Conservation (phyloP, 257 asterid species). For the Petunia axillaris region DNA sequence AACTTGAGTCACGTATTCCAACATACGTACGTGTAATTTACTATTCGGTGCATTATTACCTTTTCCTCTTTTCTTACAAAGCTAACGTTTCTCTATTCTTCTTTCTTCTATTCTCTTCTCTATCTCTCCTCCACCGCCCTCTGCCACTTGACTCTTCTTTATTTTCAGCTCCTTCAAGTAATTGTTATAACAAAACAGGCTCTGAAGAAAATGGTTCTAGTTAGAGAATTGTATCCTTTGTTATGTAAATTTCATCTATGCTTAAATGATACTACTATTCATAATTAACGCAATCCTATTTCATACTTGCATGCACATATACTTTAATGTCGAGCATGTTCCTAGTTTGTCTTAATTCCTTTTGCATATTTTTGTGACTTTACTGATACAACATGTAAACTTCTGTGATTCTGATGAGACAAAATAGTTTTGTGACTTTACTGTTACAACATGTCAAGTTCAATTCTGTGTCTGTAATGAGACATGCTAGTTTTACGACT, state of each 20-base stretch:
- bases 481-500: too few relatives aligned
- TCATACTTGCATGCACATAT: not conserved
- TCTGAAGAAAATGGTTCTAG: conserved; percentile 63
- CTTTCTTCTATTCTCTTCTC: too few relatives aligned
- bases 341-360: not conserved
- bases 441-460: not conserved
- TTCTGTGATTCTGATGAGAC: not conserved
- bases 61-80: too few relatives aligned
- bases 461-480: not conserved
- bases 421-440: not conserved
- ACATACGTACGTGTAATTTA: too few relatives aligned
- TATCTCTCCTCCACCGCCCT: too few relatives aligned
- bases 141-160: not conserved
- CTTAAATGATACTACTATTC: not conserved
- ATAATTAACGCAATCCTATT: not conserved
- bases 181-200: not conserved
- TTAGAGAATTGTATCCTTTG: conserved; percentile 85
- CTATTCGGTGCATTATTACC: too few relatives aligned
- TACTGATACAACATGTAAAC: too few relatives aligned
- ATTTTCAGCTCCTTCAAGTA: too few relatives aligned
- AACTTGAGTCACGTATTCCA: too few relatives aligned
- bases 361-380: too few relatives aligned
- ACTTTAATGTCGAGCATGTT: not conserved
- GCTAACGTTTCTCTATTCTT: too few relatives aligned
- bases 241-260: not conserved